Conservation (phyloP, 495 filamentous ascomycete species). For the Jackrogersella multiformis region DNA sequence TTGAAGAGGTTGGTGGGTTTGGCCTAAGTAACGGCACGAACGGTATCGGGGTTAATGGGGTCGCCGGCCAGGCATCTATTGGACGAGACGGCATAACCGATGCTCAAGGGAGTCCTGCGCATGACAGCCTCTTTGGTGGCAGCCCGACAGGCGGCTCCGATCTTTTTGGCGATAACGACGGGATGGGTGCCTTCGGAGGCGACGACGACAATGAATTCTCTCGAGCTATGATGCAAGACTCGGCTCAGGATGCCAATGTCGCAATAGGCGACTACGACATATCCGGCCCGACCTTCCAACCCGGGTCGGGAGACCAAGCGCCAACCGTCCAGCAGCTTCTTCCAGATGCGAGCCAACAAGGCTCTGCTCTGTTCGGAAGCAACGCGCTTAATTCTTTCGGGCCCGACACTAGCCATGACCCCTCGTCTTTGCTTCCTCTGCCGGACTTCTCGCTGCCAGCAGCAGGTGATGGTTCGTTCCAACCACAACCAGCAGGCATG, state of each 20-base stretch:
- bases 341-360: conserved; percentile 13
- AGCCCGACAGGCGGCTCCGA: conserved; percentile 66
- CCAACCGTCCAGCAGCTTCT: conserved; percentile 33
- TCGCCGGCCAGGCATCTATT: conserved; percentile 35
- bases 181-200: conserved; percentile 69
- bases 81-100: conserved; percentile 47
- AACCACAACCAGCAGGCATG: conserved; percentile 1
- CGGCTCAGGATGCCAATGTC: conserved; percentile 52
- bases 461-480: conserved; percentile 23
- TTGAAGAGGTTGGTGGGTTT: conserved; percentile 26
- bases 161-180: conserved; percentile 67
- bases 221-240: conserved; percentile 73
- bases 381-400: conserved; percentile 26
- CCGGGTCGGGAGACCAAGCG: conserved; percentile 30
- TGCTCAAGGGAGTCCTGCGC: conserved; percentile 70
- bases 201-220: conserved; percentile 92
- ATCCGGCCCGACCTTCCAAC: conserved; percentile 37
- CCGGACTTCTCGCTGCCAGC: conserved; percentile 24
- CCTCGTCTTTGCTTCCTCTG: conserved; percentile 31
- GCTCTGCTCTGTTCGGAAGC: conserved; percentile 25
- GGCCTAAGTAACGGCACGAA: conserved; percentile 17
- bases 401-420: conserved; percentile 17
- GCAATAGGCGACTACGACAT: conserved; percentile 45
- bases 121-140: conserved; percentile 74
- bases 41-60: conserved; percentile 38